These are phyloP conservation scores for Echria macrotheca DNA, from an alignment of 495 filamentous ascomycete genomes.

Conservation along the genomic window DNA sequence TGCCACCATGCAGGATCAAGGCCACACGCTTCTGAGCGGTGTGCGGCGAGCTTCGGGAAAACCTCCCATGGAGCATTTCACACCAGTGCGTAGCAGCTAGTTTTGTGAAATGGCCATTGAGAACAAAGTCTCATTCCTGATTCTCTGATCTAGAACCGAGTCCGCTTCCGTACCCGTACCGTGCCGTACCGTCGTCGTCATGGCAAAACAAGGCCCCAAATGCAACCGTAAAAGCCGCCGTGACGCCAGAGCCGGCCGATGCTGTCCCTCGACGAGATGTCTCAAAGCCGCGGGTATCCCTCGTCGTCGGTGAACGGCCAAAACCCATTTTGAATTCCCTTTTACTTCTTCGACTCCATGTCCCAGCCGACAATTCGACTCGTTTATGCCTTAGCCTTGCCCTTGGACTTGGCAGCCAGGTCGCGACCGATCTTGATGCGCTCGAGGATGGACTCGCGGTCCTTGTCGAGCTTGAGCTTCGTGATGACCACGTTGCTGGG, in stretches of 20 bases:
- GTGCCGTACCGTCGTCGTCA: no score
- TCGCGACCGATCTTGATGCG: slow-evolving; percentile 74
- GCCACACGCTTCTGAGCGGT: slow-evolving; percentile 18
- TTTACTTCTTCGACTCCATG: slow-evolving; percentile 15
- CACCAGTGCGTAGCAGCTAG: slow-evolving; percentile 37
- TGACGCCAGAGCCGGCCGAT: slow-evolving; percentile 28
- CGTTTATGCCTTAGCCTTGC: slow-evolving; percentile 27
- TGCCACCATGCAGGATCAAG: background rate
- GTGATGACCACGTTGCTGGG: slow-evolving; percentile 93
- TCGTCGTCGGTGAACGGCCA: slow-evolving; percentile 1
- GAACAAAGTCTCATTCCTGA: slow-evolving; percentile 42
- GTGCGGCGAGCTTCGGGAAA: slow-evolving; percentile 47
- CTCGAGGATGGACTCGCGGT: slow-evolving; percentile 90
- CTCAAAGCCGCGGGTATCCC: slow-evolving; percentile 15
- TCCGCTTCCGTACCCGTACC: slow-evolving; percentile 20
- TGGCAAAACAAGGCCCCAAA: no score
- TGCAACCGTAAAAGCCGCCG: slow-evolving; percentile 23
- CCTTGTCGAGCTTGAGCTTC: slow-evolving; percentile 97
- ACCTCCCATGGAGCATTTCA: slow-evolving; percentile 63
- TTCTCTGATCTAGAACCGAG: slow-evolving; percentile 26
- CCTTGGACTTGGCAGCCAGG: slow-evolving; percentile 53
- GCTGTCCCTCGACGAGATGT: slow-evolving; percentile 12
- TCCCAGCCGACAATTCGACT: background rate
- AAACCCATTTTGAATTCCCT: slow-evolving; percentile 11
- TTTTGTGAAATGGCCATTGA: slow-evolving; percentile 58